phyloP scores from a whole-genome alignment of 164 flowering plant genomes.

The Vitis rotundifolia region DNA sequence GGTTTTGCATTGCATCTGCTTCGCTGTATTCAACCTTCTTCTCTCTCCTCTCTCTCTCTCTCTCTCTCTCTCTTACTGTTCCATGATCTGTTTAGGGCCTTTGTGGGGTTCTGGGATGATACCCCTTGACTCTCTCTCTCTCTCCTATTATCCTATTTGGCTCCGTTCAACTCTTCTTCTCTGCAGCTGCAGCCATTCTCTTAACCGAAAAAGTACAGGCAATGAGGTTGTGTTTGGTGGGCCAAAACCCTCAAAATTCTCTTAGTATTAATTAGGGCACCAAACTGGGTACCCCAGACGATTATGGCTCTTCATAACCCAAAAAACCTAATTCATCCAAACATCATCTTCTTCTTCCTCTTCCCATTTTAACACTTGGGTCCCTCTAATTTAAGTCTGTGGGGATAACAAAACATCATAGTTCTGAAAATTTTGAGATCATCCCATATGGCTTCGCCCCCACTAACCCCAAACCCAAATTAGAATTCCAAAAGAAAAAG shows the following conservation, averaged over 20 bases:
- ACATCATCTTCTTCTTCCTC: background rate
- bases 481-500: background rate
- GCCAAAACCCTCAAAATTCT: constrained; percentile 16
- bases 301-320: background rate
- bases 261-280: constrained; percentile 6
- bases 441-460: too few species aligned
- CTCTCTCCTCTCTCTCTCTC: constrained; percentile 5
- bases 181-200: constrained; percentile 23
- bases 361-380: background rate
- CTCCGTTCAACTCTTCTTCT: constrained; percentile 14
- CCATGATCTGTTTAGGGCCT: constrained; percentile 9
- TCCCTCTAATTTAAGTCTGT: too few species aligned
- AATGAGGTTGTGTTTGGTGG: constrained; percentile 7
- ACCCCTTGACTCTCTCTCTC: constrained; percentile 11
- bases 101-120: constrained; percentile 12
- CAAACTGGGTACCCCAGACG: background rate
- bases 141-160: background rate
- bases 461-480: too few species aligned
- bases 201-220: constrained; percentile 27
- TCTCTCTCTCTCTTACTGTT: constrained; percentile 6
- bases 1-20: constrained; percentile 34
- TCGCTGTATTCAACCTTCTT: constrained; percentile 61
- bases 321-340: background rate
- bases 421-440: too few species aligned
- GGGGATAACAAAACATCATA: too few species aligned